Conservation (phyloP, 2,329 filamentous ascomycete genomes). For the Curvularia sp. region DNA sequence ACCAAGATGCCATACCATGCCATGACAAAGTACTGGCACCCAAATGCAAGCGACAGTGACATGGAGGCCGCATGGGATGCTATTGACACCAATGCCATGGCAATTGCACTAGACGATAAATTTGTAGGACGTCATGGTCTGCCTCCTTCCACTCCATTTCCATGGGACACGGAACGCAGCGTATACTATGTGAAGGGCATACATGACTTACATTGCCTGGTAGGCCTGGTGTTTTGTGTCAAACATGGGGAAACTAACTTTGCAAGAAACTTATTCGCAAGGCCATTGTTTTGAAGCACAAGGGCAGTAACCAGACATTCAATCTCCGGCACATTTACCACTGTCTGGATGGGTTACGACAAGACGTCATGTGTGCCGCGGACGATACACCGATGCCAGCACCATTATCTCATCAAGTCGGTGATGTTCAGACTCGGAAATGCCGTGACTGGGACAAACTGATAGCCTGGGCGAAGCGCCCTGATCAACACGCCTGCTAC, state of each 20-base stretch:
- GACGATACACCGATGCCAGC: slow-evolving; percentile 49
- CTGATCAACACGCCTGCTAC: slow-evolving; percentile 44
- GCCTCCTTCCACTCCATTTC: slow-evolving; percentile 38
- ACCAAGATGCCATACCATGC: slow-evolving; percentile 36
- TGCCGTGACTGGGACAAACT: slow-evolving; percentile 46
- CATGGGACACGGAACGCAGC: slow-evolving; percentile 46
- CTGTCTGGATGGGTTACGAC: slow-evolving; percentile 44
- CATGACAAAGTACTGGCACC: slow-evolving; percentile 42
- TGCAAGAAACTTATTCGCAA: slow-evolving; percentile 45
- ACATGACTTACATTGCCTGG: slow-evolving; percentile 47
- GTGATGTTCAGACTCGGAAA: slow-evolving; percentile 39
- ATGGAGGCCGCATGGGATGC: slow-evolving; percentile 46
- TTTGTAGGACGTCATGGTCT: slow-evolving; percentile 35
- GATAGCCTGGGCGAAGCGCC: slow-evolving; percentile 40
- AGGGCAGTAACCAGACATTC: slow-evolving; percentile 31
- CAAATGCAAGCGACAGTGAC: slow-evolving; percentile 32
- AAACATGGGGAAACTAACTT: background rate
- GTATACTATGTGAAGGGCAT: slow-evolving; percentile 47
- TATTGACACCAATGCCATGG: slow-evolving; percentile 44
- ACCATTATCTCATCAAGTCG: slow-evolving; percentile 30
- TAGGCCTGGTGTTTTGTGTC: slow-evolving; percentile 11
- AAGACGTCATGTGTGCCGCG: slow-evolving; percentile 46
- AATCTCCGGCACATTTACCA: slow-evolving; percentile 42
- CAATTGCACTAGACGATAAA: slow-evolving; percentile 41
- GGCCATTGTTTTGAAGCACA: slow-evolving; percentile 41